Evolutionary conservation across 495 filamentous ascomycete genomes (phyloP), one percentile per base, ranked within the genome.

Genomic region (Niebla homalea): DNA sequence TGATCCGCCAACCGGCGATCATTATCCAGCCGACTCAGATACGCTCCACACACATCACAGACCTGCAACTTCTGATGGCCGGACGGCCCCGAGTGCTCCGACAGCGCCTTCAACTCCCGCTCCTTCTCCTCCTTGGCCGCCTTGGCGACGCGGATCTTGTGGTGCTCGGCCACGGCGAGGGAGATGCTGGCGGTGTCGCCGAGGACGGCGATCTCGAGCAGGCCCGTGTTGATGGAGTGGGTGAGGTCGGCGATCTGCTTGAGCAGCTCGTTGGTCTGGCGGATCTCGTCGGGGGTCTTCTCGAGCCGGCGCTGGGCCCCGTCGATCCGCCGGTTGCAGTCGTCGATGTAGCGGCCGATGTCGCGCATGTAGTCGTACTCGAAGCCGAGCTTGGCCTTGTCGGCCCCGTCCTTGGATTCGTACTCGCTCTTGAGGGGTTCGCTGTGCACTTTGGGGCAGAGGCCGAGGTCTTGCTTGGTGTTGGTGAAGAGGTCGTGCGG

Each of bases 401-500:
- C 83, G 16, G 77, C 58, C 4, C 77, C 67, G 19, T 48, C 45
- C 21, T 48, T 48, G 25, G 80, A 66, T 55, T 92, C 84, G 67
- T 94, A 97, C 62, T 97, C 88, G 36, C 77, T 70, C 64, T 94
- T 94, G 48, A 95, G 75, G 22, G 80, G 77, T 64, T 94, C 89
- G 49, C 78, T 85, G 67, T 99, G 92, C 38, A 90, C 79, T 67
- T 92, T 92, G 32, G 87, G 79, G 60, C 92, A 99, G 0, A 80
- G 80, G 18, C 92, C 92, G 26, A 96, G 76, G 64, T 99, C 92
- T 76, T 95, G 87, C 69, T 95, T 97, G 37, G 92, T 99, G 70
- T 99, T 99, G 53, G 89, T 97, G 78, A 99, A 99, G 62, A 97
- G 89, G 70, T 99, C 92, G 71, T 96, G 90, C 5, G 92, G 92